A percentile compares a stretch with the other conserved stretches of the same genome.
phyloP scores from a whole-genome alignment of 2,329 filamentous ascomycete genomes.

The Microascus cirrosus region DNA sequence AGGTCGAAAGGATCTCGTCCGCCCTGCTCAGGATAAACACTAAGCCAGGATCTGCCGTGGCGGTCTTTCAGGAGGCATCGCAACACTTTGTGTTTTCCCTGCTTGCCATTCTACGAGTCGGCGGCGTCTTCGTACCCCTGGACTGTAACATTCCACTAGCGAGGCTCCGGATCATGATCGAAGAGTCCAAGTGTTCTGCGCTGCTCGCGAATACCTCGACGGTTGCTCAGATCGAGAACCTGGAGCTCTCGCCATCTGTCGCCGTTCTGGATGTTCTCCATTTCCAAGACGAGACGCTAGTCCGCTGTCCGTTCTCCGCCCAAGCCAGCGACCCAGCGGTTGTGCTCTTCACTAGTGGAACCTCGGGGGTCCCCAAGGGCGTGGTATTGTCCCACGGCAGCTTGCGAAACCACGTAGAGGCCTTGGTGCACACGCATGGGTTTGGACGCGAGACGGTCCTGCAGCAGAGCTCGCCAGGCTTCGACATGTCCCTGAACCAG shows the following conservation, averaged over 20 bases:
- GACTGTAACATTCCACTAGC: conserved; percentile 14
- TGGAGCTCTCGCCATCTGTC: too few relatives aligned
- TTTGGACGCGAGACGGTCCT: conserved; percentile 15
- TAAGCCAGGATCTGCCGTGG: conserved; percentile 13
- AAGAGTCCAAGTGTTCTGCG: too few relatives aligned
- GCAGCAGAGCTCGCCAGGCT: conserved; percentile 23
- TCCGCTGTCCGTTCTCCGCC: too few relatives aligned
- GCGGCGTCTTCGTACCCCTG: conserved; percentile 26
- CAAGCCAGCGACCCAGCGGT: conserved; percentile 6
- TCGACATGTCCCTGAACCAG: conserved; percentile 25
- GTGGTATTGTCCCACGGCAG: conserved; percentile 17
- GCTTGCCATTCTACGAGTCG: conserved; percentile 26
- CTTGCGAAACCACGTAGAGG: conserved; percentile 15
- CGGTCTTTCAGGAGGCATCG: conserved; percentile 25
- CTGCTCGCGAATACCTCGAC: too few relatives aligned
- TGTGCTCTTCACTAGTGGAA: conserved; percentile 20
- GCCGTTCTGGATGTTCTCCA: too few relatives aligned
- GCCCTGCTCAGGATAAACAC: too few relatives aligned
- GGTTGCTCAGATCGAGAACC: too few relatives aligned
- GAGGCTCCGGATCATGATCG: too few relatives aligned
- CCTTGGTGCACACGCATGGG: conserved; percentile 8
- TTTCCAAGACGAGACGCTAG: too few relatives aligned
- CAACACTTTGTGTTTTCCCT: conserved; percentile 23
- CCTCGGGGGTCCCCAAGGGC: conserved; percentile 26
- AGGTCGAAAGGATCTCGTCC: too few relatives aligned